Base-by-base conservation (phyloP, 441 rosid genomes). In the Breynia disticha region DNA sequence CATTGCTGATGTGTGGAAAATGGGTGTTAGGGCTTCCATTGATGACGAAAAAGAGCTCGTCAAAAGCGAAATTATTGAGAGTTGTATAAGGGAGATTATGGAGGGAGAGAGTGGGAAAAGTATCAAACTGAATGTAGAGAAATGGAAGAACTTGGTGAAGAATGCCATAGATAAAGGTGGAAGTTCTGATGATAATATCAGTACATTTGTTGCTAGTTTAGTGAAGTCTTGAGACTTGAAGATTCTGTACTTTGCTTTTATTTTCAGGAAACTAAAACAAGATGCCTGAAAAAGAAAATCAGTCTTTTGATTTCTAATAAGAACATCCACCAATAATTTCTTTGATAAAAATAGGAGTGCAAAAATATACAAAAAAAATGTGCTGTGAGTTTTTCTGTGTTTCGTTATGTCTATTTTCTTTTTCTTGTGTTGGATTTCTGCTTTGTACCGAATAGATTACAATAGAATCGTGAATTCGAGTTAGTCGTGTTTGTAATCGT, bases 1-100 rank as follows among this genome's bases (percentile, higher is more conserved):
- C n/a, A 50, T 79, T 6, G 70, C 63, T 56, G 85, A 82, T 59
- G 72, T 79, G 0, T 82, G 88, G 83, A 60, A 60, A 56, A 62
- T 47, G 16, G 86, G 83, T 15, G 56, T 73, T 39, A 52, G 67
- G 45, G 75, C 4, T 2, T 24, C 60, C 50, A 20, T 11, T 11
- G 48, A 61, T 3, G 71, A 67, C 17, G 68, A 67, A 17, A 59
- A 52, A 38, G 80, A 77, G 21, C 44, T 74, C 11, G 76, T 72
- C 0, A 68, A 50, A 42, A 71, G 68, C 58, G 77, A 67, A 15
- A 68, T 43, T 17, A 62, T 83, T 10, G 71, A 59, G 51, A 20
- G 21, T 7, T 64, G 75, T 37, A 57, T 77, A 17, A 70, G 37
- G 48, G 73, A 70, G 51, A 48, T 74, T 0, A 64, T 64, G 71